Base-by-base conservation (phyloP, 371 early-diverging fungal species). In the Actinomucor elegans region DNA sequence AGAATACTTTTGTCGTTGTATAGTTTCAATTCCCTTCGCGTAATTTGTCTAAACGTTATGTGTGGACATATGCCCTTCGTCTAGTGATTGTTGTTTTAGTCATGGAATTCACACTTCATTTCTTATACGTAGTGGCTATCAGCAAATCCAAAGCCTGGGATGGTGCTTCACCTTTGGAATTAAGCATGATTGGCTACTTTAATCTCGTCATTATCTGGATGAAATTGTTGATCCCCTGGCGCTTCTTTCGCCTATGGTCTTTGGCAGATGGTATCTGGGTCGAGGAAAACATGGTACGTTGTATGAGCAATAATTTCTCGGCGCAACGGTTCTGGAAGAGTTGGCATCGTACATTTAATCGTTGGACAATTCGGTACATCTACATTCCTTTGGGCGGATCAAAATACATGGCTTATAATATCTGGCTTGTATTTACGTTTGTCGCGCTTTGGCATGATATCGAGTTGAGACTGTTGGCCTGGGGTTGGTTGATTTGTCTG, bases 361-460 rank as follows among this genome's bases (percentile, higher is more conserved):
- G 87, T 24, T 96, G 96, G 94, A 72, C 88, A 14, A 80, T 96
- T 34, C 75, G 94, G 61, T 96, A 96, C 62, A 69, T 97, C 36
- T 97, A 95, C 59, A 79, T 96, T 3, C 96, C 97, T 10, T 68
- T 97, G 40, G 97, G 97, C 11, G 97, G 97, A 23, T 59, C 81
- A 3, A 65, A 67, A 5, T 77, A 83, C 40, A 71, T 84, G 40
- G 44, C 76, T 3, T 74, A 84, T 67, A 94, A 90, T 62, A 83
- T 87, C 37, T 91, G 86, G 73, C 67, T 87, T 0, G 80, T 91
- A 1, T 97, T 97, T 67, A 93, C 96, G 3, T 97, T 96, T 81
- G 97, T 97, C 11, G 97, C 96, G 3, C 43, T 96, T 10, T 97
- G 97, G 97, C 97, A 97, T 71, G 97, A 97, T 57, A 86, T 94